Evolutionary conservation across 768 basidiomycete species (phyloP), one percentile per base, ranked within the genome.

Genomic region (Naganishia randhawae): DNA sequence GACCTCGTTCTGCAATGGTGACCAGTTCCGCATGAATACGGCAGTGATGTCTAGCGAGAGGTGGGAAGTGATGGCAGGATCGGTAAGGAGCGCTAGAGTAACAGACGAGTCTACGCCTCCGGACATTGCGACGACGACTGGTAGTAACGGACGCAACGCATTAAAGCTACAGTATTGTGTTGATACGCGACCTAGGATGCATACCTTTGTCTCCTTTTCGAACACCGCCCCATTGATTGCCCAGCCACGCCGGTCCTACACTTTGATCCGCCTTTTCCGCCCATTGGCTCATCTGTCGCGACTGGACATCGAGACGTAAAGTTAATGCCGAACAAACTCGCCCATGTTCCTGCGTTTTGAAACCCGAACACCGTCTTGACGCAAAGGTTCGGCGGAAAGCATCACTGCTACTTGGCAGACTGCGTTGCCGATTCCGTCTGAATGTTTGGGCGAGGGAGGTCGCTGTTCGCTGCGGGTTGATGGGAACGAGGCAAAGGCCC

Each of bases 41-140:
- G 91, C 91, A 45, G 89, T 89, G 1, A 95, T 83, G 74, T 92
- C 87, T 71, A 86, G 89, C 8, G 48, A 33, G 1, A 67, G 42
- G 37, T 29, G 22, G 33, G 65, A 48, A 5, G 50, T 37, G n/a
- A 61, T 63, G 41, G 22, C 13, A 45, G 65, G 68, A n/a, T 65
- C 52, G 16, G 87, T 83, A 25, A 96, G 81, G 10, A 96, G 80
- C 67, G 84, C 83, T n/a, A 93, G 90, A 1, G 90, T 82, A 13
- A 95, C 91, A 1, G 91, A 92, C 5, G 92, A 95, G 77, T 98
- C 94, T 14, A 97, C 93, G 3, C 94, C 94, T 31, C 94, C 94
- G 0, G 91, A 94, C 90, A 96, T 93, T 25, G 90, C 92, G 9
- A 95, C 86, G 7, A 90, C 85, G 53, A 98, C 93, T 93, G 45